Evolutionary conservation across 345 rosid species (phyloP).

Genomic region (Xanthoceras sorbifolium): DNA sequence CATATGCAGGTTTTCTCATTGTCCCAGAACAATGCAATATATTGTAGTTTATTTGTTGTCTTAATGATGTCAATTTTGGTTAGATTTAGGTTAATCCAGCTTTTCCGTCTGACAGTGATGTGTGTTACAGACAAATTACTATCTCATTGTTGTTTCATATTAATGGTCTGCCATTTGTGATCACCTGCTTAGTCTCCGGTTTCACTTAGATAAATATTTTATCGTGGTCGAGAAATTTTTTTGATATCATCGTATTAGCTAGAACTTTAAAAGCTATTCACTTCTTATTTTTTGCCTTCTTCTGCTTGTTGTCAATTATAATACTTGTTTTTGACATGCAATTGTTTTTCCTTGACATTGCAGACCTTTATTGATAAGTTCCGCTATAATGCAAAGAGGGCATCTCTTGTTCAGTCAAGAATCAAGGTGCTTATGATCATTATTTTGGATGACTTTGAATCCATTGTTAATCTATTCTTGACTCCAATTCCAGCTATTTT

Average conservation of each 20-base stretch:
- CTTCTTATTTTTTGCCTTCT: constrained; percentile 6
- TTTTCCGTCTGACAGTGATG: neutral
- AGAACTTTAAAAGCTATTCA: neutral
- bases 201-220: neutral
- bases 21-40: neutral
- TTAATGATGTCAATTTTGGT: neutral
- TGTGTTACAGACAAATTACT: neutral
- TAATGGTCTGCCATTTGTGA: neutral
- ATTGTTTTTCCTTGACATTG: constrained; percentile 23
- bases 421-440: constrained; percentile 67
- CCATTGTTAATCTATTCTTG: neutral
- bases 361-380: constrained; percentile 98
- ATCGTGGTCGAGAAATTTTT: neutral
- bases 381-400: constrained; percentile 98
- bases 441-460: constrained; percentile 13
- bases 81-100: neutral
- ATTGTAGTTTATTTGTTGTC: neutral
- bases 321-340: constrained; percentile 14
- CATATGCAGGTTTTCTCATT: constrained; percentile 84
- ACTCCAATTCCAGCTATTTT: neutral
- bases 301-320: constrained; percentile 12
- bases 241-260: neutral
- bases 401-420: constrained; percentile 99
- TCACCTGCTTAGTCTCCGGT: neutral
- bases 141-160: neutral